Evolutionary conservation across 108 stramenopile species (phyloP), one percentile per base, ranked within the genome.

Genomic region (Conticribra weissflogii): DNA sequence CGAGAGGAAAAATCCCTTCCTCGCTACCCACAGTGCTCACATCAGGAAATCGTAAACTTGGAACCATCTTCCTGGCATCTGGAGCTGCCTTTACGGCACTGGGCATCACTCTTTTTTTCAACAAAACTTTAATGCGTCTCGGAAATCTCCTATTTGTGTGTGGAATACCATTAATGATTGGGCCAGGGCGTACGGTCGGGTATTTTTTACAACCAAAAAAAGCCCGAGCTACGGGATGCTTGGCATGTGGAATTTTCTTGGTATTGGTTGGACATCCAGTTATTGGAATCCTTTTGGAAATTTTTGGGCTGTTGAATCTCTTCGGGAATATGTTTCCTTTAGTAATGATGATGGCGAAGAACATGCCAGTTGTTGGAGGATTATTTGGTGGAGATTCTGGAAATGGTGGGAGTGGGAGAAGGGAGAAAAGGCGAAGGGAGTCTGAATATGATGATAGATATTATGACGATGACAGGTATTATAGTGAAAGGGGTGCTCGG

Each of bases 301-400:
- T 88, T 0, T 97, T 98, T 81, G 96, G 97, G 2, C 63, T 98
- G 53, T 48, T 97, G 57, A 98, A 98, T 83, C 66, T 98, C 2
- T 98, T 97, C 75, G 97, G 94, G 3, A 95, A 97, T 63, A 84
- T 95, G 84, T 97, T 97, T 73, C 94, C 96, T 9, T 45, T 97
- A 25, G 69, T 93, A 3, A 69, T 74, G 76, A 81, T 79, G 32
- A 72, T 96, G 64, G 54, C 88, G 21, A 82, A 82, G 73, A 66
- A 83, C 29, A 72, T 94, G 74, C 96, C 96, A 2, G 58, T 88
- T 8, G 78, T 96, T 22, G 91, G 91, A 3, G 76, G 83, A 14
- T 52, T 92, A 36, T 60, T 92, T 32, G 83, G 81, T 22, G 82
- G 84, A 28, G 59, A 59, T 34, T 55, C 32, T 34, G 51, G 73